phyloP scores from a whole-genome alignment of 1,284 basidiomycete genomes.

The Apiotrichum brassicae region DNA sequence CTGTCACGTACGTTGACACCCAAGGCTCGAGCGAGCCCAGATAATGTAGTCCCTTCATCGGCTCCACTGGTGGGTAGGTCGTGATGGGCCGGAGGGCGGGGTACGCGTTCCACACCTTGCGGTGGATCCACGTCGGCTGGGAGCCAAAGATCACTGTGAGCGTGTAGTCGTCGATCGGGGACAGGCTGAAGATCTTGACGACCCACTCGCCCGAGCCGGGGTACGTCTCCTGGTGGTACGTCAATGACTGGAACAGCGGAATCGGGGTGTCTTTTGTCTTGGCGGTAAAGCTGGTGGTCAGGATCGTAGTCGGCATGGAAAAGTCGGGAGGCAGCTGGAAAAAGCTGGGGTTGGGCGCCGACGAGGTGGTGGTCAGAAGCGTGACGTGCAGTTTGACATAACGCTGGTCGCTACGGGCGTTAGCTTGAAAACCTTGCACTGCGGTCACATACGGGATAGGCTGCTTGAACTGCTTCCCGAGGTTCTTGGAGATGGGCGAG shows the following conservation, averaged over 20 bases:
- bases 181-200: constrained; percentile 81
- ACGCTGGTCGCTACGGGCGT: constrained; percentile 49
- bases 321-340: constrained; percentile 56
- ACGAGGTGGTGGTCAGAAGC: constrained; percentile 68
- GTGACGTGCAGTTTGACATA: constrained; percentile 87
- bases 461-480: constrained; percentile 13
- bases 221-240: constrained; percentile 65
- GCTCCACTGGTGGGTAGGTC: constrained; percentile 66
- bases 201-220: constrained; percentile 54
- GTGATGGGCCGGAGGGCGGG: constrained; percentile 58
- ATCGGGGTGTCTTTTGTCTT: constrained; percentile 48
- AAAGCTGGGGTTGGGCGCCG: constrained; percentile 60
- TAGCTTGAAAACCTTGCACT: too few relatives aligned
- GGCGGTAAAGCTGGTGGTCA: constrained; percentile 57
- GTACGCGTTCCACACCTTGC: constrained; percentile 60
- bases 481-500: constrained; percentile 16
- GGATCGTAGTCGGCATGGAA: constrained; percentile 59
- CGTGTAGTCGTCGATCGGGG: constrained; percentile 60
- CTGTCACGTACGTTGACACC: constrained; percentile 45
- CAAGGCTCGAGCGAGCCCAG: constrained; percentile 82
- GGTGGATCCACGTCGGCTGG: constrained; percentile 70
- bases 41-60: constrained; percentile 73
- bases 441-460: constrained; percentile 16
- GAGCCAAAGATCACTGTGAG: constrained; percentile 55
- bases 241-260: constrained; percentile 81